Percentiles rank a stretch among this genome's conserved stretches.
phyloP scores from a whole-genome alignment of 345 rosid species.

The Combretum micranthum region DNA sequence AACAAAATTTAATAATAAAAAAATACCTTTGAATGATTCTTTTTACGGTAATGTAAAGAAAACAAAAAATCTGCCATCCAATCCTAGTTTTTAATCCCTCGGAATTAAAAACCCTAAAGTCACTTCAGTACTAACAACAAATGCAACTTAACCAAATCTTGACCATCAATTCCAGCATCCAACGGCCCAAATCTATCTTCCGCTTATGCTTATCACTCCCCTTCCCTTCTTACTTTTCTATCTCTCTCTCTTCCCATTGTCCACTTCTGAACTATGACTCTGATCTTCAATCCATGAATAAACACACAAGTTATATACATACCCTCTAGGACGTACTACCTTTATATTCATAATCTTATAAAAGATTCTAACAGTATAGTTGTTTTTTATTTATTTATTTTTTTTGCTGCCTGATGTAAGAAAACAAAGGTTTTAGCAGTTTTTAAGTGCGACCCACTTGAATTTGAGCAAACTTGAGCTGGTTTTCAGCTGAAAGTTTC shows the following conservation, averaged over 20 bases:
- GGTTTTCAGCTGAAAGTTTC: conserved; percentile 13
- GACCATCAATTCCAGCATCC: conserved; percentile 24
- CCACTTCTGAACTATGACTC: conserved; percentile 1
- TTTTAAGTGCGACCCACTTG: conserved; percentile 7
- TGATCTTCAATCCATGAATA: neutral
- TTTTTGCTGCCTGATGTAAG: conserved; percentile 13
- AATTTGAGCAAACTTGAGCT: conserved; percentile 10
- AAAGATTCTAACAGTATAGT: neutral
- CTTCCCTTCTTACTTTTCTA: conserved; percentile 18
- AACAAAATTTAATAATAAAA: too few species aligned
- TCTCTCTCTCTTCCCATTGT: conserved; percentile 1
- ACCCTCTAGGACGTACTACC: neutral
- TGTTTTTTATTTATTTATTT: too few species aligned
- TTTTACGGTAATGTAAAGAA: too few species aligned
- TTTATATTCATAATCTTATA: neutral
- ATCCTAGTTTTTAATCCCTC: too few species aligned
- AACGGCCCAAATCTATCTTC: conserved; percentile 25
- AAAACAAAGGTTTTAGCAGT: conserved; percentile 3
- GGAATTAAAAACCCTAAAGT: conserved; percentile 37
- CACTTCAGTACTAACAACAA: conserved; percentile 22
- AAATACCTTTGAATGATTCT: too few species aligned
- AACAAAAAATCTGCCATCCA: too few species aligned
- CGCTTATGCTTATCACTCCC: conserved; percentile 31
- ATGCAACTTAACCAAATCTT: conserved; percentile 21
- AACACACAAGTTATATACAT: neutral